Base-by-base conservation (phyloP, 305 asterid species). In the Solanum aculeatissimum region DNA sequence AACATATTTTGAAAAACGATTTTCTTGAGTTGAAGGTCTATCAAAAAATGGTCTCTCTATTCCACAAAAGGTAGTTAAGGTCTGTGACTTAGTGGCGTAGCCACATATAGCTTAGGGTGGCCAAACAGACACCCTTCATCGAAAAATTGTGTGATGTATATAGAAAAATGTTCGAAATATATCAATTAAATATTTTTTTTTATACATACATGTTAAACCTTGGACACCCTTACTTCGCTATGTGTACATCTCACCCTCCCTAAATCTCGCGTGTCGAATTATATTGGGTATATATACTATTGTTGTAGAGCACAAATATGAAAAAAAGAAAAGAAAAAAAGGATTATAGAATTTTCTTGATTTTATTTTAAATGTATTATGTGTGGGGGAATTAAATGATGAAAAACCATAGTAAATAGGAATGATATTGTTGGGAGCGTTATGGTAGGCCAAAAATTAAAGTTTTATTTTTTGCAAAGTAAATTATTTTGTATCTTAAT, bases 381-480 rank as follows among this genome's bases (percentile, higher is more conserved):
- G 9, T 40, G 38, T 21, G 62, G 4, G 14, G 40, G 21, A 42
- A 63, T 63, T 63, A 63, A 54, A 78, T 54, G 82, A 68, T 60
- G 85, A 79, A 85, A 63, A 86, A 85, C 83, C 79, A 82, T 83
- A 75, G 85, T 89, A 91, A 90, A 83, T 83, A 75, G 84, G 90
- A 90, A 90, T 90, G 87, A 86, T 88, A 87, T 85, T 84, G 78
- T 85, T 86, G 94, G 82, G 95, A 91, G 95, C 95, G 89, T 85
- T 74, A 83, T 87, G 91, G 93, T 92, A 92, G 94, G 90, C 92
- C 87, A 75, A 75, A 75, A 27, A 77, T 27, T 77, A 77, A 77
- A 83, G 51, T 75, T 75, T 63, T 69, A 43, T 83, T 58, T 58
- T 83, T 80, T 86, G 84, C 81, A 93, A 88, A 87, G 92, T 79